Percentiles rank a stretch among this genome's conserved stretches.
Conservation (phyloP, 495 filamentous ascomycete species). For the Symbiotaphrina buchneri region DNA sequence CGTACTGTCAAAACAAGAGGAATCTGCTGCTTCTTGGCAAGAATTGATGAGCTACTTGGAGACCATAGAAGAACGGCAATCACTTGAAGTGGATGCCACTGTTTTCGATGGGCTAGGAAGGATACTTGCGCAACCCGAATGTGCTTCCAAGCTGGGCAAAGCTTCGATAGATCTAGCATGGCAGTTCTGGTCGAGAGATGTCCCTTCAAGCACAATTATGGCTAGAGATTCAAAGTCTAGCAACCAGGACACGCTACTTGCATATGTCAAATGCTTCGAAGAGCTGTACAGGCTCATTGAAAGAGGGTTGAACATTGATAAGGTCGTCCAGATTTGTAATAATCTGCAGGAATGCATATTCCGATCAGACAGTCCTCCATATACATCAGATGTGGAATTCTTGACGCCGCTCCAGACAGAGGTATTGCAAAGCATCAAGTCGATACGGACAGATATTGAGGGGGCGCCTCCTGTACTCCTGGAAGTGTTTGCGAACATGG, state of each 20-base stretch:
- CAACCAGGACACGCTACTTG: slow-evolving; percentile 56
- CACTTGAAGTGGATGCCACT: slow-evolving; percentile 47
- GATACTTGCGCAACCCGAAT: slow-evolving; percentile 34
- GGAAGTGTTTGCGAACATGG: slow-evolving; percentile 40
- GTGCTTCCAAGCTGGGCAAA: slow-evolving; percentile 24
- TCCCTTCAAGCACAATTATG: slow-evolving; percentile 20
- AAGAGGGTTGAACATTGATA: slow-evolving; percentile 30
- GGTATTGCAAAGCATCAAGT: slow-evolving; percentile 48
- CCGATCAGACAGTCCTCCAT: slow-evolving; percentile 51
- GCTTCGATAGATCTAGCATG: slow-evolving; percentile 38
- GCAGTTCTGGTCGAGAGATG: slow-evolving; percentile 43
- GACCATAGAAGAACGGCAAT: slow-evolving; percentile 29
- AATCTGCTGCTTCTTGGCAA: slow-evolving; percentile 41
- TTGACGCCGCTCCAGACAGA: slow-evolving; percentile 56
- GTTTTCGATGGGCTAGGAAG: slow-evolving; percentile 43
- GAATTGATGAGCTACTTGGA: slow-evolving; percentile 44
- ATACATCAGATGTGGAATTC: slow-evolving; percentile 67
- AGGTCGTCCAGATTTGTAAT: slow-evolving; percentile 28
- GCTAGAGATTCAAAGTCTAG: slow-evolving; percentile 13
- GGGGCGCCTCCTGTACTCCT: slow-evolving; percentile 47
- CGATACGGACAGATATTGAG: slow-evolving; percentile 42
- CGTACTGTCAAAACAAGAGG: slow-evolving; percentile 26
- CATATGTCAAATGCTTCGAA: slow-evolving; percentile 55
- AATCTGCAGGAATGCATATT: slow-evolving; percentile 35
- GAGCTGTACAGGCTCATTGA: slow-evolving; percentile 68